Evolutionary conservation across 768 basidiomycete genomes (phyloP).

Genomic region (Tubosaeta sp.): DNA sequence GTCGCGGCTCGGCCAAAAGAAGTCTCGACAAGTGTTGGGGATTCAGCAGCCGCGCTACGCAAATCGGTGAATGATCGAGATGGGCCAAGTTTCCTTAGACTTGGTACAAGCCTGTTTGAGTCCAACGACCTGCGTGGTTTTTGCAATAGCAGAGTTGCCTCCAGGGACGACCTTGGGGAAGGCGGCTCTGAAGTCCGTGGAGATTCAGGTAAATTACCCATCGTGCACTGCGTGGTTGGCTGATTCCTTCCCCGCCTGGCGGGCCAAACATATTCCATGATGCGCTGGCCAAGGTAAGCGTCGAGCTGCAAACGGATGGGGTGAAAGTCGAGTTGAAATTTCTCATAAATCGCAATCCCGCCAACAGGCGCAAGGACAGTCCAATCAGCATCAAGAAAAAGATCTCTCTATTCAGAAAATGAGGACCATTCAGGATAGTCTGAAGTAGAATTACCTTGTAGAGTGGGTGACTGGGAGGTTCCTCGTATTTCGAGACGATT

Average conservation of each 20-base stretch:
- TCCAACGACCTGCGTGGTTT: conserved; percentile 33
- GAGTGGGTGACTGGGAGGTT: conserved; percentile 64
- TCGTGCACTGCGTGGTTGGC: not conserved
- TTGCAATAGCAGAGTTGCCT: conserved; percentile 41
- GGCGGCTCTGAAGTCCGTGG: conserved; percentile 16
- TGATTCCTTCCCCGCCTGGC: conserved; percentile 40
- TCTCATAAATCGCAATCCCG: conserved; percentile 85
- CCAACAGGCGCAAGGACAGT: conserved; percentile 84
- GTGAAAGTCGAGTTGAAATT: conserved; percentile 76
- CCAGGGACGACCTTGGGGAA: conserved; percentile 44
- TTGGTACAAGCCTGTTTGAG: conserved; percentile 33
- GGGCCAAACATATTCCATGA: conserved; percentile 89
- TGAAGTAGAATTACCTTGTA: conserved; percentile 47
- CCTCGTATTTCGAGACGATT: conserved; percentile 75
- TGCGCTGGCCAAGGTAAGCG: conserved; percentile 69
- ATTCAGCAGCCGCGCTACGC: conserved; percentile 41
- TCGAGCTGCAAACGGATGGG: conserved; percentile 87
- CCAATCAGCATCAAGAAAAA: conserved; percentile 80
- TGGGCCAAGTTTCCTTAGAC: conserved; percentile 48
- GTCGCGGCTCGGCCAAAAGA: conserved; percentile 7
- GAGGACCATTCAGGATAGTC: not conserved
- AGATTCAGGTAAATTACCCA: conserved; percentile 11
- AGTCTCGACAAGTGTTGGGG: conserved; percentile 14
- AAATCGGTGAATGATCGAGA: conserved; percentile 74
- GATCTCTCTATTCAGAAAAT: conserved; percentile 45